Percentiles rank a stretch among this genome's conserved stretches.
phyloP scores from a whole-genome alignment of 179 eudicot species.

The Heliamphora pulchella region DNA sequence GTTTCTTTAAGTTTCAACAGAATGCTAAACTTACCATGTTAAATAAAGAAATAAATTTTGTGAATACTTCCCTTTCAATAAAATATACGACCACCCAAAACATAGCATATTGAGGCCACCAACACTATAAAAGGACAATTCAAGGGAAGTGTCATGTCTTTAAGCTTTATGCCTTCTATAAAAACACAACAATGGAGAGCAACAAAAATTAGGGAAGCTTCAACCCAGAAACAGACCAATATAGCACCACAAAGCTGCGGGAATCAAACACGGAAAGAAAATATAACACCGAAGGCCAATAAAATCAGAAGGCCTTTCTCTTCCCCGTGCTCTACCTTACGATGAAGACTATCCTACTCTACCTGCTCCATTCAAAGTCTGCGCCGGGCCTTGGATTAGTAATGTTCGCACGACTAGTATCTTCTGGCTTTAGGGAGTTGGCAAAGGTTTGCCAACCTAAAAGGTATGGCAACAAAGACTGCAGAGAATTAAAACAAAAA shows the following conservation, averaged over 20 bases:
- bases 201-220: too few relatives aligned
- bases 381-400: slow-evolving; percentile 44
- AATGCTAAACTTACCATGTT: too few relatives aligned
- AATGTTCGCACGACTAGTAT: slow-evolving; percentile 36
- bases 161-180: too few relatives aligned
- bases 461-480: slow-evolving; percentile 82
- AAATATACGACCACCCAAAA: too few relatives aligned
- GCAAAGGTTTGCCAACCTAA: slow-evolving; percentile 84
- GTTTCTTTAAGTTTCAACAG: too few relatives aligned
- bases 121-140: too few relatives aligned
- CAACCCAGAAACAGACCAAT: too few relatives aligned
- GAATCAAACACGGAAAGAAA: neutral
- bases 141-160: too few relatives aligned
- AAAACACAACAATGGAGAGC: too few relatives aligned
- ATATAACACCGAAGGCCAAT: neutral
- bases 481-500: slow-evolving; percentile 26
- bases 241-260: neutral
- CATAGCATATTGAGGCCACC: too few relatives aligned
- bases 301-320: slow-evolving; percentile 8
- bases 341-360: slow-evolving; percentile 12
- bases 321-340: neutral
- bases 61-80: too few relatives aligned
- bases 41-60: too few relatives aligned
- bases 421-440: slow-evolving; percentile 52
- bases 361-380: slow-evolving; percentile 86